phyloP scores from a whole-genome alignment of 179 eudicot species.

The Camellia oleifera region DNA sequence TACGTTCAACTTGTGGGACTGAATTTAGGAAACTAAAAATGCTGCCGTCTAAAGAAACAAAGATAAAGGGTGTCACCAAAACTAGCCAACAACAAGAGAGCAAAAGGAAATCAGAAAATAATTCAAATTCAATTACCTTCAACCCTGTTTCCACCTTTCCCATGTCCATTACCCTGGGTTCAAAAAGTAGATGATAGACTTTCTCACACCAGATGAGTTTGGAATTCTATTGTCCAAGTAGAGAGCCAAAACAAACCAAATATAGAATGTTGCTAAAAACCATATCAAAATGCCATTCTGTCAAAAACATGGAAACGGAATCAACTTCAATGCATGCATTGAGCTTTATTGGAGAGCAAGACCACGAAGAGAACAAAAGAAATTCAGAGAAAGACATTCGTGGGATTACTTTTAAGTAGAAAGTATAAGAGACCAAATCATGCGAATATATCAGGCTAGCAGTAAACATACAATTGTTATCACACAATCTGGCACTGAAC shows the following conservation, averaged over 20 bases:
- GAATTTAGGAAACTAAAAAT: slow-evolving; percentile 70
- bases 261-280: slow-evolving; percentile 44
- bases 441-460: no score
- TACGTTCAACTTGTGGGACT: slow-evolving; percentile 42
- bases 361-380: no score
- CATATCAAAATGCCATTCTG: slow-evolving; percentile 70
- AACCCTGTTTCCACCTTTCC: slow-evolving; percentile 63
- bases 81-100: slow-evolving; percentile 6
- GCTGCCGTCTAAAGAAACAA: slow-evolving; percentile 52
- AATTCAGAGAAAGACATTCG: neutral
- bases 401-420: no score
- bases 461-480: neutral
- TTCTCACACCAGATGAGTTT: slow-evolving; percentile 76
- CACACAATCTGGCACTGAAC: neutral
- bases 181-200: slow-evolving; percentile 65
- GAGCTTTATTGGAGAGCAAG: neutral
- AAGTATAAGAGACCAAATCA: neutral
- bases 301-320: slow-evolving; percentile 14
- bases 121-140: slow-evolving; percentile 38
- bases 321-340: neutral
- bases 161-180: slow-evolving; percentile 81
- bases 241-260: slow-evolving; percentile 76
- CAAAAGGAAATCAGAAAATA: slow-evolving; percentile 45
- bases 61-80: neutral
- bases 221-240: slow-evolving; percentile 89